Base-by-base conservation (phyloP, 495 filamentous ascomycete genomes). In the Tuber magnatum region DNA sequence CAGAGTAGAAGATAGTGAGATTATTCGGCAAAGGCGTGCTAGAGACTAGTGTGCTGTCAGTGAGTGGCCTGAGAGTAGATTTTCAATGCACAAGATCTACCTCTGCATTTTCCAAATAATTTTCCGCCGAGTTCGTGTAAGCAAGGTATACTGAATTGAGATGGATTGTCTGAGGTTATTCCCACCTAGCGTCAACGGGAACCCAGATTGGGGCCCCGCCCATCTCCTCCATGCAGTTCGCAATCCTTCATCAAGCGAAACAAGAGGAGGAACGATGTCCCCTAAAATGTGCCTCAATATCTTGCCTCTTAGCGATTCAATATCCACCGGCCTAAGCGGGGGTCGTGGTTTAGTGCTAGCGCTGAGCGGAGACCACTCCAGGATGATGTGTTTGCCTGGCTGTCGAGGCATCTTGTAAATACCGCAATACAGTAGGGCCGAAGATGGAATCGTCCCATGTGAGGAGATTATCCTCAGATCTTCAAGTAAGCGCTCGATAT, bases 341-440 rank as follows among this genome's bases (percentile, higher is more conserved):
- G 68, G 68, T 9, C 8, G 32, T 3, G 28, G 9, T 38, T 71
- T 65, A 9, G n/a, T 35, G 24, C 20, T 12, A 35, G 22, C 12
- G 35, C 28, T n/a, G 9, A 70, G 6, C 8, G 74, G 70, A 32
- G 75, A 71, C 72, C 73, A 46, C 14, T 28, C 48, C 3, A 77
- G 68, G 42, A 69, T 38, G 41, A 77, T 68, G 41, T 77, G 39
- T 3, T 65, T 8, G 6, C 40, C 42, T 9, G 72, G 65, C 20
- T 32, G 35, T 14, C 12, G 20, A 28, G 42, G 65, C 10, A 39
- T 75, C n/a, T 75, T 43, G 12, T 74, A 71, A 6, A 77, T 39
- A 22, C 77, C 75, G 18, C 77, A 68, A 68, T 40, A 78, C 0
- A 78, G 32, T 44, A 28, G 20, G 68, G 44, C 70, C 35, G 75